Base-by-base conservation (phyloP, 108 stramenopile genomes). In the Fragilaria radians region DNA sequence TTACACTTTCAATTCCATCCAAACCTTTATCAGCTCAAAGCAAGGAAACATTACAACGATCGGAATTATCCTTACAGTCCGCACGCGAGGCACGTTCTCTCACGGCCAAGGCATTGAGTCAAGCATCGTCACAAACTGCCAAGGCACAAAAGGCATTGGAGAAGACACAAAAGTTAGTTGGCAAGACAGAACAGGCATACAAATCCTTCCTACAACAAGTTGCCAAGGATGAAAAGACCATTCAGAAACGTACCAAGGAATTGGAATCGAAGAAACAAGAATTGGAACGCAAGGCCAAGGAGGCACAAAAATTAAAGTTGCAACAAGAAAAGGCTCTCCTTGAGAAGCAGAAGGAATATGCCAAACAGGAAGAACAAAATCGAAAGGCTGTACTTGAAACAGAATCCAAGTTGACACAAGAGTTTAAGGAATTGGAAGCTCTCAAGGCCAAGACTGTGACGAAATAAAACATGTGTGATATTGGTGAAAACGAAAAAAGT, bases 281-380 rank as follows among this genome's bases (percentile, higher is more conserved):
- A 28, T 17, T 4, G 18, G 27, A 54, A 28, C 27, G 4, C 18
- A 27, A 24, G 4, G 49, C 49, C 21, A 54, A 54, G 54, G 27
- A 54, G 18, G 27, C 22, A 17, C 27, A 21, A 7, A 27, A 54
- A 18, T 5, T 5, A 17, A 24, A 50, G 24, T 23, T 23, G 49
- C 21, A 50, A 50, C 18, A 21, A 29, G 27, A 25, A 28, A 21
- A 28, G 27, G 27, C 27, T 18, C 27, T 28, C 9, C 27, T 18
- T 5, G 29, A 54, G 27, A 54, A 54, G 54, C 27, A 24, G 5
- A 54, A 54, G 54, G 54, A 54, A 29, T 24, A 24, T 28, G 54
- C 54, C 22, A 11, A 54, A 28, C 26, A 54, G 54, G 29, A 54
- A 18, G 54, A n/a, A n/a, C n/a, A n/a, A n/a, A n/a, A n/a, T n/a